Percentiles rank a stretch among this genome's conserved stretches.
These are phyloP conservation scores for Geranium rotundifolium DNA, from an alignment of 345 rosid species.

Conservation along the genomic window DNA sequence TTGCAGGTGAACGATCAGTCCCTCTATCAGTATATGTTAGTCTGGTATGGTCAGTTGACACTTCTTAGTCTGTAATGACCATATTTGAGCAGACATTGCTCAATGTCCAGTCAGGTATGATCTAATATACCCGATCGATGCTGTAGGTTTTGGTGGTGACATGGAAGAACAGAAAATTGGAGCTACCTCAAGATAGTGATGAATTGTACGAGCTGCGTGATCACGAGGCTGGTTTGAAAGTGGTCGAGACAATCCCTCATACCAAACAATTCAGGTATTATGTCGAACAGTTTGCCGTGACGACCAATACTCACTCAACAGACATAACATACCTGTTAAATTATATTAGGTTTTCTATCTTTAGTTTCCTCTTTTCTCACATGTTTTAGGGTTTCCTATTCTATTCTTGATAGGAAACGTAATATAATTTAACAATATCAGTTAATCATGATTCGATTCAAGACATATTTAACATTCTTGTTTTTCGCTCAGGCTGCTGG, in stretches of 20 bases:
- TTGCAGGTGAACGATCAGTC: slow-evolving; percentile 9
- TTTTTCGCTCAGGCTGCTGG: slow-evolving; percentile 21
- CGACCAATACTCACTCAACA: no score
- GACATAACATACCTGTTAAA: no score
- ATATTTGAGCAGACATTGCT: no score
- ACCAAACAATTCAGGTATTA: slow-evolving; percentile 15
- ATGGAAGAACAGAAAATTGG: slow-evolving; percentile 15
- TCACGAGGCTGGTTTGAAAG: slow-evolving; percentile 3
- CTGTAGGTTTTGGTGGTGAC: slow-evolving; percentile 18
- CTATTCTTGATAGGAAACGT: not conserved
- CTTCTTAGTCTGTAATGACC: not conserved
- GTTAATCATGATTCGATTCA: not conserved
- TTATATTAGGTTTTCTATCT: no score
- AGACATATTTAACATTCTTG: not conserved
- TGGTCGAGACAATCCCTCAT: slow-evolving; percentile 16
- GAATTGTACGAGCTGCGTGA: slow-evolving; percentile 13
- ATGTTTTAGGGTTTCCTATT: no score
- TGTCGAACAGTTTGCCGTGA: not conserved
- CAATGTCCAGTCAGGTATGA: no score
- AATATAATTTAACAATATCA: not conserved
- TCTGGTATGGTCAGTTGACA: not conserved
- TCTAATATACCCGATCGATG: no score
- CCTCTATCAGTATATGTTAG: not conserved
- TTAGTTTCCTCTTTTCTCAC: no score
- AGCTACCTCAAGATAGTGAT: slow-evolving; percentile 8